These are phyloP conservation scores for Globisporangium cystogenes DNA, from an alignment of 352 stramenopile species.

Conservation along the genomic window DNA sequence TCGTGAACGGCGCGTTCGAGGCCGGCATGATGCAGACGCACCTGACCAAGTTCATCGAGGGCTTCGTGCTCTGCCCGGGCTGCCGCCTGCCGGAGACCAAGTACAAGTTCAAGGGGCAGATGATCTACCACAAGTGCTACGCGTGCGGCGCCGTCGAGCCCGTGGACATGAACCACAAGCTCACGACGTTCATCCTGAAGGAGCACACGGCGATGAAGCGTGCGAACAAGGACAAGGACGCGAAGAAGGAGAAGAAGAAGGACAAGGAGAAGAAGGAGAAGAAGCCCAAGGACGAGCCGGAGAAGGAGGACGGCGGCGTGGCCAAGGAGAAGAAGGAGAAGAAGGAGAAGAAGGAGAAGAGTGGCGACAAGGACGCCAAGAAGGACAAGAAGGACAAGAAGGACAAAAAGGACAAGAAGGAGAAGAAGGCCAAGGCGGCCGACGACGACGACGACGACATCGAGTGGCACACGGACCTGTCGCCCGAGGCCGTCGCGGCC, in stretches of 20 bases:
- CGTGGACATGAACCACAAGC: slow-evolving; percentile 98
- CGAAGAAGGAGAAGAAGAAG: slow-evolving; percentile 78
- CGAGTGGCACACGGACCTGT: slow-evolving; percentile 85
- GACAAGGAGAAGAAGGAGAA: slow-evolving; percentile 66
- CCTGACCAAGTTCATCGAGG: slow-evolving; percentile 98
- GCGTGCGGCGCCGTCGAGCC: slow-evolving; percentile 96
- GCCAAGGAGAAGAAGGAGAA: slow-evolving; percentile 58
- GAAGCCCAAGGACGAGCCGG: slow-evolving; percentile 49
- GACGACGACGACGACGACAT: slow-evolving; percentile 65
- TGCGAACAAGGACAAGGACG: slow-evolving; percentile 76
- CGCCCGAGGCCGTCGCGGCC: slow-evolving; percentile 70
- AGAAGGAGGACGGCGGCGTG: slow-evolving; percentile 57
- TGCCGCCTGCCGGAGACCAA: slow-evolving; percentile 98
- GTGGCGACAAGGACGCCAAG: slow-evolving; percentile 43
- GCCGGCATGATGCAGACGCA: slow-evolving; percentile 92
- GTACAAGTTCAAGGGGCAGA: slow-evolving; percentile 98
- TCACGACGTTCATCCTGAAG: slow-evolving; percentile 97
- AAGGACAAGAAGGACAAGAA: slow-evolving; percentile 84
- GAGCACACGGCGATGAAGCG: slow-evolving; percentile 93
- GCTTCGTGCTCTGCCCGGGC: slow-evolving; percentile 97
- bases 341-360: slow-evolving; percentile 79
- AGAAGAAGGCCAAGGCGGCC: slow-evolving; percentile 49
- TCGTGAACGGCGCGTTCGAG: slow-evolving; percentile 97
- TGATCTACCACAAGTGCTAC: slow-evolving; percentile 98
- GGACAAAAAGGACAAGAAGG: slow-evolving; percentile 74